Evolutionary conservation across 2,329 filamentous ascomycete genomes (phyloP), one percentile per base, ranked within the genome.

Genomic region (Stachybotrys echinatus): DNA sequence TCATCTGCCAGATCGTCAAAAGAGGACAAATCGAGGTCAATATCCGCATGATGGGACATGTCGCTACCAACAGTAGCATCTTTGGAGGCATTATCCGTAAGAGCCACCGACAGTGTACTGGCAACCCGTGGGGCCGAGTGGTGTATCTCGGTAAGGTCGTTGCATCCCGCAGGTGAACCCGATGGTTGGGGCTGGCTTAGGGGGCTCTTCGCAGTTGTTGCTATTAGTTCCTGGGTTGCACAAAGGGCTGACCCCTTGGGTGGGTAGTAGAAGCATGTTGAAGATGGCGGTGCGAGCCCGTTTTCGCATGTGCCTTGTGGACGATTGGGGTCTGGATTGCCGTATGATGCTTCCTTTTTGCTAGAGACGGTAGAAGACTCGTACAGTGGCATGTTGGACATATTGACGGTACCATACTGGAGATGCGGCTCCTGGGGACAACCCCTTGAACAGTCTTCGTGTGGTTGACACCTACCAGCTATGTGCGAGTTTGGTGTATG

Each of bases 51-150:
- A 39, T 38, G 19, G 17, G 27, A 22, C 21, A 34, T 14, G 23
- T 38, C 34, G 18, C 55, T 52, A 17, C 59, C 48, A 12, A 52
- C 43, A 21, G 55, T 61, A 20, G 50, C 58, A 34, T 23, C 47
- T 23, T 56, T 58, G 8, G 56, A 61, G 12, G 43, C 52, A 5
- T 50, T 48, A 3, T 52, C 43, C 18, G 27, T 34, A 5, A 14
- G 10, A 14, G 27, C 5, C 27, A 34, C 14, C 10, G 27, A 34
- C 14, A 34, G 14, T 10, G 27, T 10, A 34, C 27, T 34, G 27
- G 27, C 27, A 8, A 34, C 27, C 27, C 27, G 27, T 10, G 27
- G 27, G 27, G 27, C 10, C 10, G 27, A 14, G 10, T 10, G 27
- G 14, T 8, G 10, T 5, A 34, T 10, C 27, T 10, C 27, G 10